These are phyloP conservation scores for Blastocystis sp. DNA, from an alignment of 352 stramenopile genomes.

Conservation along the genomic window DNA sequence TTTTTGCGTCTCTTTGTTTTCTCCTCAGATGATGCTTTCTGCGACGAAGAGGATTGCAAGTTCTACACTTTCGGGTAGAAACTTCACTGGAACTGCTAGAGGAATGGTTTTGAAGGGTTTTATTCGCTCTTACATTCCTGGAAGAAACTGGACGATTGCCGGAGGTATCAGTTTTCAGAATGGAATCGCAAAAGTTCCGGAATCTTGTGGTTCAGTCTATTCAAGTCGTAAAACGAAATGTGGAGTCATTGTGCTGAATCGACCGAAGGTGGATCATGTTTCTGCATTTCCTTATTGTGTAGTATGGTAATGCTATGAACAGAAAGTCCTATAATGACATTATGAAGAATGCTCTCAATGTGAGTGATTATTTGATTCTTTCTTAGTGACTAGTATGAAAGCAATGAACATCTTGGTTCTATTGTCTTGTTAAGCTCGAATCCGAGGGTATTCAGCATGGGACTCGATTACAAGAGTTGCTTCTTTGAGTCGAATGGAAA, in stretches of 20 bases:
- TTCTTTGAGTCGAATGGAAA: neutral
- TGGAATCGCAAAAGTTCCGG: neutral
- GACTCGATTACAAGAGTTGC: conserved; percentile 35
- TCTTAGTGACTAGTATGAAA: conserved; percentile 30
- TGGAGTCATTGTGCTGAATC: conserved; percentile 52
- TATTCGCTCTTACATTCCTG: conserved; percentile 5
- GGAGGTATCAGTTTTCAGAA: neutral
- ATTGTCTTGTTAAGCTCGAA: conserved; percentile 7
- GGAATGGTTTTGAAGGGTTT: neutral
- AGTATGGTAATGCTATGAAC: neutral
- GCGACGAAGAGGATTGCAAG: neutral
- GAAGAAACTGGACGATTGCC: neutral
- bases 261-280: neutral
- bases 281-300: neutral
- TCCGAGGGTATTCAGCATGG: neutral
- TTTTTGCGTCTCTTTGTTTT: conserved; percentile 43
- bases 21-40: conserved; percentile 25
- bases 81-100: neutral
- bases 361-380: neutral
- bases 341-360: neutral
- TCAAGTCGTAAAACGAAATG: conserved; percentile 21
- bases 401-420: conserved; percentile 43
- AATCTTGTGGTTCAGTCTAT: neutral
- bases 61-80: neutral
- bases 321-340: neutral